Conservation (phyloP, 2,329 filamentous ascomycete genomes). For the Xylaria sp. region DNA sequence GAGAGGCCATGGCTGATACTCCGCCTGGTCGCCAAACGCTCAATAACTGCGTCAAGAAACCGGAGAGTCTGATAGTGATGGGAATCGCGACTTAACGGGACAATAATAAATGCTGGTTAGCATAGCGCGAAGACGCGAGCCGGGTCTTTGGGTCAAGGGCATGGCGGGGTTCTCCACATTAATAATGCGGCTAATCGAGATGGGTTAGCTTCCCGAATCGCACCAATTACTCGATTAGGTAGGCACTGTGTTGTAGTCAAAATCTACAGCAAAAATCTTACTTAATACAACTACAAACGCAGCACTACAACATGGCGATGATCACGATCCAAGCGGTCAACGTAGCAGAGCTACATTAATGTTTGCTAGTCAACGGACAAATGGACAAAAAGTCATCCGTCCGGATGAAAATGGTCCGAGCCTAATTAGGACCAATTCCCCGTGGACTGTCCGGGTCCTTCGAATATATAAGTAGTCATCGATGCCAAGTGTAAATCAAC, state of each 20-base stretch:
- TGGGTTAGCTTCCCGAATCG: slow-evolving; percentile 24
- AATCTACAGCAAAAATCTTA: background rate
- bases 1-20: background rate
- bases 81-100: background rate
- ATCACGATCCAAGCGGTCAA: too few species aligned
- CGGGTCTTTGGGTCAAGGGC: background rate
- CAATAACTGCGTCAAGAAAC: background rate
- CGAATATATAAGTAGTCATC: background rate
- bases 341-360: background rate
- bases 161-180: background rate
- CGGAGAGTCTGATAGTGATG: background rate
- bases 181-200: background rate
- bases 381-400: background rate
- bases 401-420: too few species aligned
- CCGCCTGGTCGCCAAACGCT: background rate
- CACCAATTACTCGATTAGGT: slow-evolving; percentile 25
- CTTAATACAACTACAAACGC: background rate
- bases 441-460: background rate
- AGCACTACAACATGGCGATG: background rate
- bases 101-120: background rate
- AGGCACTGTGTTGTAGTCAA: background rate
- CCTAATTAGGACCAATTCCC: background rate
- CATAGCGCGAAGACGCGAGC: background rate
- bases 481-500: background rate
- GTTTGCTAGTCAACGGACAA: background rate